A percentile compares a stretch with the other conserved stretches of the same genome.
Conservation (phyloP, 495 filamentous ascomycete species). For the Talaromyces nanjingensis region DNA sequence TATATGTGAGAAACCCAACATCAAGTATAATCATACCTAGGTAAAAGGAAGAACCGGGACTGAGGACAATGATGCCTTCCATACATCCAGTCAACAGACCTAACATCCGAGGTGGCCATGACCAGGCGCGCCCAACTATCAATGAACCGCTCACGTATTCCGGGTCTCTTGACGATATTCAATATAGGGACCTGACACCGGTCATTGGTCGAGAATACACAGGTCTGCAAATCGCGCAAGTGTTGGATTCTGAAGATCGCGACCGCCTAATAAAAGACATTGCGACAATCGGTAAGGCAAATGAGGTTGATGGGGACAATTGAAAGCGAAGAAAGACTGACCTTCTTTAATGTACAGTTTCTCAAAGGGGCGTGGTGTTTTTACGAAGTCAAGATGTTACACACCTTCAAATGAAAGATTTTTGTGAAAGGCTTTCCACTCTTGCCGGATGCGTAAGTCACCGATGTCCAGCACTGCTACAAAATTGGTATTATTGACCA, state of each 20-base stretch:
- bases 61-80: slow-evolving; percentile 3
- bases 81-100: slow-evolving; percentile 15
- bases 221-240: slow-evolving; percentile 44
- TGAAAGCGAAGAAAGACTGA: too few relatives aligned
- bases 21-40: background rate
- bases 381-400: slow-evolving; percentile 60
- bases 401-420: slow-evolving; percentile 38
- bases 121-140: slow-evolving; percentile 13
- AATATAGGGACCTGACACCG: slow-evolving; percentile 50
- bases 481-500: slow-evolving; percentile 42
- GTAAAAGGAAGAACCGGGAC: background rate
- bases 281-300: slow-evolving; percentile 12
- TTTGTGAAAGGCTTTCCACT: slow-evolving; percentile 16
- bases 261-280: slow-evolving; percentile 52
- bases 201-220: slow-evolving; percentile 55
- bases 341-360: slow-evolving; percentile 41
- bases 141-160: slow-evolving; percentile 36
- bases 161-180: slow-evolving; percentile 43
- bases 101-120: slow-evolving; percentile 16
- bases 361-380: slow-evolving; percentile 66
- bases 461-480: slow-evolving; percentile 35
- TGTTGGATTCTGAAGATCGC: slow-evolving; percentile 38
- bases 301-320: background rate
- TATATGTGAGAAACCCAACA: background rate
- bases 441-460: slow-evolving; percentile 38